These are phyloP conservation scores for Plantago rigida DNA, from an alignment of 305 asterid genomes.

Conservation along the genomic window DNA sequence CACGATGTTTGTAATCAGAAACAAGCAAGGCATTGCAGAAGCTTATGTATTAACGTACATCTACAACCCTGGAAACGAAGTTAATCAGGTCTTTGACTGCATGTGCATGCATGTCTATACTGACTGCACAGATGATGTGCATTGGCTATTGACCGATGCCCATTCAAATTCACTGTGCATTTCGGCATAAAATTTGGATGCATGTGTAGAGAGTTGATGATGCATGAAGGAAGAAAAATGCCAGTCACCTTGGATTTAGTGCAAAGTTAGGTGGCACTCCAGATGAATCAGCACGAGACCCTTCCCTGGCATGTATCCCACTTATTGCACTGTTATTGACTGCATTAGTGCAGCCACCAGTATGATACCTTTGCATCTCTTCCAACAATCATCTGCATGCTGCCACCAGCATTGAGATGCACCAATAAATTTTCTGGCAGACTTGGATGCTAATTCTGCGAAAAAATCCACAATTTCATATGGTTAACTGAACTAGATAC, in stretches of 20 bases:
- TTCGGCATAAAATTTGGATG: not conserved
- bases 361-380: conserved; percentile 98
- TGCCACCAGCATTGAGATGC: conserved; percentile 80
- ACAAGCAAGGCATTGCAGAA: too few relatives aligned
- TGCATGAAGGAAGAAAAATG: conserved; percentile 14
- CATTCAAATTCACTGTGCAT: not conserved
- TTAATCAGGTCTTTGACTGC: not conserved
- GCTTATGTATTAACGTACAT: too few relatives aligned
- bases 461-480: conserved; percentile 6
- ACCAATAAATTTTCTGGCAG: conserved; percentile 33
- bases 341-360: conserved; percentile 93
- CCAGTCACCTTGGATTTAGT: conserved; percentile 53
- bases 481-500: not conserved
- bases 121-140: not conserved
- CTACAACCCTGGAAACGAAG: too few relatives aligned
- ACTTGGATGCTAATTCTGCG: conserved; percentile 25
- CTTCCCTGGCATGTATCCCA: conserved; percentile 73
- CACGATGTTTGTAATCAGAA: too few relatives aligned
- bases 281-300: conserved; percentile 62
- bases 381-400: conserved; percentile 86
- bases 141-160: not conserved
- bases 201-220: too few relatives aligned
- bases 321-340: conserved; percentile 66
- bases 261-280: conserved; percentile 54
- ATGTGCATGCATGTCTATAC: not conserved